Percentiles rank a stretch among this genome's conserved stretches.
Conservation (phyloP, 495 filamentous ascomycete genomes). For the Staphylotrichum tortipilum region DNA sequence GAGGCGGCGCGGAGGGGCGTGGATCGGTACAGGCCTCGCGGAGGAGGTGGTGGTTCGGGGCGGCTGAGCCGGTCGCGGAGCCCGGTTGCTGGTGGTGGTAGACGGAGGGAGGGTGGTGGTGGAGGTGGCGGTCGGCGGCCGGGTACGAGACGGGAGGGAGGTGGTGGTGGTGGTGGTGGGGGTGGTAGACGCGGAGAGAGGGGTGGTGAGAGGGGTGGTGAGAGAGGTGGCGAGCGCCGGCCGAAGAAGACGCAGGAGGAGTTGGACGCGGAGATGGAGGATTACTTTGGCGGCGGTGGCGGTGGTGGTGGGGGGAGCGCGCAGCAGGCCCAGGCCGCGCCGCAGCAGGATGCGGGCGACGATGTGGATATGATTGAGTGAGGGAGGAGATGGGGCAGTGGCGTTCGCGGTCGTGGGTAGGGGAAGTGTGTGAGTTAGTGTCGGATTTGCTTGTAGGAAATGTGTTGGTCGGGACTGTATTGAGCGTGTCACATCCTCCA, state of each 20-base stretch:
- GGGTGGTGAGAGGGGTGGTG: slow-evolving; percentile 35
- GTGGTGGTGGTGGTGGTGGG: slow-evolving; percentile 30
- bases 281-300: slow-evolving; percentile 60
- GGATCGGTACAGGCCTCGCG: slow-evolving; percentile 75
- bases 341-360: slow-evolving; percentile 6
- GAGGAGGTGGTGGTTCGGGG: slow-evolving; percentile 17
- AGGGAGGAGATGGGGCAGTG: too few species aligned
- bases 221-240: slow-evolving; percentile 43
- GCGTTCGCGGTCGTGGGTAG: too few species aligned
- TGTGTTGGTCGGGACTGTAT: too few species aligned
- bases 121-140: slow-evolving; percentile 17
- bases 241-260: slow-evolving; percentile 87
- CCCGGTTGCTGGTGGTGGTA: slow-evolving; percentile 30
- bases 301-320: slow-evolving; percentile 12
- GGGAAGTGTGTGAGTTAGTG: too few species aligned
- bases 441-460: not conserved
- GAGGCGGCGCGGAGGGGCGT: slow-evolving; percentile 57
- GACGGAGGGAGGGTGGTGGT: slow-evolving; percentile 20
- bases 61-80: slow-evolving; percentile 40
- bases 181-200: too few species aligned
- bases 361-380: slow-evolving; percentile 28
- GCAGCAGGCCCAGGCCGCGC: slow-evolving; percentile 11
- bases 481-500: too few species aligned
- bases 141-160: slow-evolving; percentile 33
- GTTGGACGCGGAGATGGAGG: slow-evolving; percentile 90